Percentiles rank a stretch among this genome's conserved stretches.
Evolutionary conservation across 2,329 filamentous ascomycete species (phyloP).

Genomic region (Chaetomiaceae sp.): DNA sequence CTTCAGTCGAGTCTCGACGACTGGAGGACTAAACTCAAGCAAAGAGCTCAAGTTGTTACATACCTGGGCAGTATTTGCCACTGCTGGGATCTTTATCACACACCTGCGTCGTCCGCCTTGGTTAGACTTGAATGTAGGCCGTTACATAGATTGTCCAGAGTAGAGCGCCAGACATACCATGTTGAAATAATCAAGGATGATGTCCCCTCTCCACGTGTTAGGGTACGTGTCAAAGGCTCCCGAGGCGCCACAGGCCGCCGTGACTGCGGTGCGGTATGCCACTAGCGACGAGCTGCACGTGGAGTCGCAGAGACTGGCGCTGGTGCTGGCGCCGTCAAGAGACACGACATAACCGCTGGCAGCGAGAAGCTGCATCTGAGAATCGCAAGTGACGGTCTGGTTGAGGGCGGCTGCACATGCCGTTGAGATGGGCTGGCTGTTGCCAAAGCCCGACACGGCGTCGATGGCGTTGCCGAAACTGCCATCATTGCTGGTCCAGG

Average conservation of each 20-base stretch:
- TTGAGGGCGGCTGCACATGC: not conserved
- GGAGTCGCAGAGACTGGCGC: not conserved
- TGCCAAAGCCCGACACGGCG: not conserved
- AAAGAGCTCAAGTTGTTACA: not conserved
- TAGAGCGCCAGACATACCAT: not conserved
- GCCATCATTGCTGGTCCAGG: slow-evolving; percentile 6
- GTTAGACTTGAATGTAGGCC: no score
- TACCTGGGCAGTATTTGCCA: slow-evolving; percentile 4
- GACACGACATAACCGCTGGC: slow-evolving; percentile 4
- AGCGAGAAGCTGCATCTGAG: slow-evolving; percentile 6
- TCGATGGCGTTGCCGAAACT: slow-evolving; percentile 7
- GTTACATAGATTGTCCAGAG: not conserved
- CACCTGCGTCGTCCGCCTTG: no score
- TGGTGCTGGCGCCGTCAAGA: not conserved
- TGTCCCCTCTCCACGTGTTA: slow-evolving; percentile 6
- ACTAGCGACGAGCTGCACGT: slow-evolving; percentile 1
- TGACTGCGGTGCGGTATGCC: not conserved
- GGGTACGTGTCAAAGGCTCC: slow-evolving; percentile 1
- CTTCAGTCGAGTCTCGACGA: no score
- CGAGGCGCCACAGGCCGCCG: slow-evolving; percentile 1
- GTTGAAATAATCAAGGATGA: slow-evolving; percentile 3
- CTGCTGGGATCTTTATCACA: slow-evolving; percentile 2
- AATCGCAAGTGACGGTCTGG: slow-evolving; percentile 1
- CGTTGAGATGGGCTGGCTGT: slow-evolving; percentile 2
- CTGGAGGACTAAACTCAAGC: not conserved